Conservation (phyloP, 1,284 basidiomycete genomes). For the Heterobasidion occidentale region DNA sequence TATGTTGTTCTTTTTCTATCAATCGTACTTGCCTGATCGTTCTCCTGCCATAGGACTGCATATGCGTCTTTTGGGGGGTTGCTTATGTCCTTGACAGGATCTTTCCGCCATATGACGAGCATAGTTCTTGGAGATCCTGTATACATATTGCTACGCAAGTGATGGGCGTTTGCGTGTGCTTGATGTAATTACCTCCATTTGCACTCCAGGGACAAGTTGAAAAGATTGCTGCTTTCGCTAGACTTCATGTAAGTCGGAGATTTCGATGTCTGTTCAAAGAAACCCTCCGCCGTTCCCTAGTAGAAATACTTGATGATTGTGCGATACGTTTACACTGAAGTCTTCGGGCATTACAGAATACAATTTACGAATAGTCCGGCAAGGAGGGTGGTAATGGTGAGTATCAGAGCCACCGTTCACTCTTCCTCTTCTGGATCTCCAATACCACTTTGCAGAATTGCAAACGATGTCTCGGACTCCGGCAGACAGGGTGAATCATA, state of each 20-base stretch:
- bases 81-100: constrained; percentile 90
- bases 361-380: background rate
- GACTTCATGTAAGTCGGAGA: too few relatives aligned
- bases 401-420: constrained; percentile 11
- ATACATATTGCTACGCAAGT: constrained; percentile 85
- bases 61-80: constrained; percentile 97
- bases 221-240: too few relatives aligned
- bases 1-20: constrained; percentile 28
- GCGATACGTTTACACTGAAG: too few relatives aligned
- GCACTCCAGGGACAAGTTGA: too few relatives aligned
- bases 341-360: background rate
- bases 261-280: too few relatives aligned
- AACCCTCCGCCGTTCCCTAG: too few relatives aligned
- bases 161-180: constrained; percentile 12
- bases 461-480: constrained; percentile 94
- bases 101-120: constrained; percentile 87
- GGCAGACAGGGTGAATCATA: constrained; percentile 98
- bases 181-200: background rate
- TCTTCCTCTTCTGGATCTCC: constrained; percentile 88
- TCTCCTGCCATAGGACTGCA: constrained; percentile 59
- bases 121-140: constrained; percentile 92
- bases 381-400: background rate
- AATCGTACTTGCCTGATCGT: constrained; percentile 7
- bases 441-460: constrained; percentile 85
- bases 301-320: too few relatives aligned